These are phyloP conservation scores for Fusarium cyanostomum DNA, from an alignment of 2,329 filamentous ascomycete species.

Conservation along the genomic window DNA sequence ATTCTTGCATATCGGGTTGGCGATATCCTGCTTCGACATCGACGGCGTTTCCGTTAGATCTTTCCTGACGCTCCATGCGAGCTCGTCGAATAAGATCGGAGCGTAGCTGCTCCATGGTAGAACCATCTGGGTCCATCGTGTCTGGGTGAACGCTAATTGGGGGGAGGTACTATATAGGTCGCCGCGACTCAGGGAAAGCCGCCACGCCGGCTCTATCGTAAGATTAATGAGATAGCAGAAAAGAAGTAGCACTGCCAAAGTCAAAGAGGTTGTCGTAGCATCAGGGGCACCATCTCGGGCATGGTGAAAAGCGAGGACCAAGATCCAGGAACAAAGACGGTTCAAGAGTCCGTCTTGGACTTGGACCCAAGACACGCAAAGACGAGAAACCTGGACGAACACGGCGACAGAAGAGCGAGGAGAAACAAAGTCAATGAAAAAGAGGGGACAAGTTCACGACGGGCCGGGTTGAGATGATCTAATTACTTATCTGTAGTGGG, in stretches of 20 bases:
- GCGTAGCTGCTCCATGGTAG: constrained; percentile 47
- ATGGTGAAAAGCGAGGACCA: constrained; percentile 19
- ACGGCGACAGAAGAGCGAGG: constrained; percentile 13
- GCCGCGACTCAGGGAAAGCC: constrained; percentile 24
- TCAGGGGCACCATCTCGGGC: constrained; percentile 24
- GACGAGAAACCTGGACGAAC: constrained; percentile 19
- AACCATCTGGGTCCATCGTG: constrained; percentile 35
- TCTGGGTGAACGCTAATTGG: not conserved
- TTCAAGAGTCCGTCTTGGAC: constrained; percentile 35
- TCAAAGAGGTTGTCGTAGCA: constrained; percentile 10
- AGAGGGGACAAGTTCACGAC: constrained; percentile 28
- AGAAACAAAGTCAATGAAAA: constrained; percentile 33
- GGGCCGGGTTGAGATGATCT: constrained; percentile 29
- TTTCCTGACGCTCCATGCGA: constrained; percentile 40
- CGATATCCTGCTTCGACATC: constrained; percentile 20
- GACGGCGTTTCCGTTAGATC: constrained; percentile 11
- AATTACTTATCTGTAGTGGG: constrained; percentile 31
- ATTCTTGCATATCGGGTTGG: constrained; percentile 14
- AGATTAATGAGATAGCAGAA: constrained; percentile 12
- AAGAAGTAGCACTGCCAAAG: constrained; percentile 21
- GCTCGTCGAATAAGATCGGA: constrained; percentile 47
- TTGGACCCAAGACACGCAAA: constrained; percentile 7
- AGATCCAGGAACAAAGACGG: constrained; percentile 11
- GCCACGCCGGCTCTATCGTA: constrained; percentile 28
- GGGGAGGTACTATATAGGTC: constrained; percentile 9